These are phyloP conservation scores for Sherardia arvensis DNA, from an alignment of 257 asterid genomes.

Conservation along the genomic window DNA sequence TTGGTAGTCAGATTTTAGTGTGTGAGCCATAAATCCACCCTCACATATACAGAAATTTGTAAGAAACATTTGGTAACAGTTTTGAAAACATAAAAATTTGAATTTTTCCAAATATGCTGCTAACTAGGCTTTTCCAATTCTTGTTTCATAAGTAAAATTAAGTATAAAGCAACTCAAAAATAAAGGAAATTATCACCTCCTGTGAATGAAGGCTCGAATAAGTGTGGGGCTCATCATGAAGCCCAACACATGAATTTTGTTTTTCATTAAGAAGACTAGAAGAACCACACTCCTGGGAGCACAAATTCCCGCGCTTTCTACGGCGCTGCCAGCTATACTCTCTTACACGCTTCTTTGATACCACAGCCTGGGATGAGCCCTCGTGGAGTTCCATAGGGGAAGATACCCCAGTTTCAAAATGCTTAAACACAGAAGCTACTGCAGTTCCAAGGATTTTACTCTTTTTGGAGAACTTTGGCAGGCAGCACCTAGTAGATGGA, in stretches of 20 bases:
- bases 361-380: constrained; percentile 22
- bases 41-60: background rate
- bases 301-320: constrained; percentile 39
- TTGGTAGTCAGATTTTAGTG: background rate
- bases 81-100: background rate
- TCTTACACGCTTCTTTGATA: constrained; percentile 40
- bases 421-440: constrained; percentile 28
- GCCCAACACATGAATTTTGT: background rate
- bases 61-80: background rate
- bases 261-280: constrained; percentile 17
- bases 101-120: background rate
- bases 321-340: constrained; percentile 53
- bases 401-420: constrained; percentile 22
- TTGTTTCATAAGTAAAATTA: background rate
- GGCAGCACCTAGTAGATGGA: constrained; percentile 11
- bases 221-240: constrained; percentile 4
- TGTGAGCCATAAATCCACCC: background rate
- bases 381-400: constrained; percentile 17
- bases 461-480: constrained; percentile 8
- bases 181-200: constrained; percentile 14
- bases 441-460: constrained; percentile 18
- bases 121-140: background rate
- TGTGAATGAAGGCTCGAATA: background rate
- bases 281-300: constrained; percentile 23
- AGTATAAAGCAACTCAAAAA: background rate